Conservation (phyloP, 768 basidiomycete species). For the Pulveroboletus ravenelii region DNA sequence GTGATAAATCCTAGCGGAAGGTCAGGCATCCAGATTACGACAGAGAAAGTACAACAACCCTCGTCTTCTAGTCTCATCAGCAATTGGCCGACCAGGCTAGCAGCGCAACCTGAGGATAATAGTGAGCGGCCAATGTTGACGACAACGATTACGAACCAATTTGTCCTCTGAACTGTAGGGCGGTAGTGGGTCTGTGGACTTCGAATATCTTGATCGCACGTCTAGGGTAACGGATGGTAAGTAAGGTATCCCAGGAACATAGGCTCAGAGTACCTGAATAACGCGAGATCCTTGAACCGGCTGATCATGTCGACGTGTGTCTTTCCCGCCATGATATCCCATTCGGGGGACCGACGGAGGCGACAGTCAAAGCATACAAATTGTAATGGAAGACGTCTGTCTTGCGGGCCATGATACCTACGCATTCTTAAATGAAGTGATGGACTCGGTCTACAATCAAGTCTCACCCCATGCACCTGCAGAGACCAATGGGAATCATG, state of each 20-base stretch:
- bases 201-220: conserved; percentile 71
- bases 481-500: background rate
- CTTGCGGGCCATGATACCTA: conserved; percentile 61
- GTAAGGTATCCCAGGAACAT: background rate
- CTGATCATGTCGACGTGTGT: conserved; percentile 52
- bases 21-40: conserved; percentile 4
- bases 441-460: background rate
- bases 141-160: conserved; percentile 44
- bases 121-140: conserved; percentile 4
- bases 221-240: conserved; percentile 31
- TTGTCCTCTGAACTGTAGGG: conserved; percentile 51
- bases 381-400: conserved; percentile 51
- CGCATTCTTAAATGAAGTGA: background rate
- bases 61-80: conserved; percentile 67
- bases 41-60: conserved; percentile 37
- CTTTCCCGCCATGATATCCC: conserved; percentile 62
- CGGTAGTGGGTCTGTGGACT: conserved; percentile 38
- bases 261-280: conserved; percentile 51
- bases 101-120: conserved; percentile 43
- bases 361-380: conserved; percentile 79
- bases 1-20: conserved; percentile 54
- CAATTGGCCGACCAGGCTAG: conserved; percentile 53
- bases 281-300: conserved; percentile 63
- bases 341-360: conserved; percentile 57
- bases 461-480: conserved; percentile 38